Base-by-base conservation (phyloP, 768 basidiomycete genomes). In the Tubosaeta sp. region DNA sequence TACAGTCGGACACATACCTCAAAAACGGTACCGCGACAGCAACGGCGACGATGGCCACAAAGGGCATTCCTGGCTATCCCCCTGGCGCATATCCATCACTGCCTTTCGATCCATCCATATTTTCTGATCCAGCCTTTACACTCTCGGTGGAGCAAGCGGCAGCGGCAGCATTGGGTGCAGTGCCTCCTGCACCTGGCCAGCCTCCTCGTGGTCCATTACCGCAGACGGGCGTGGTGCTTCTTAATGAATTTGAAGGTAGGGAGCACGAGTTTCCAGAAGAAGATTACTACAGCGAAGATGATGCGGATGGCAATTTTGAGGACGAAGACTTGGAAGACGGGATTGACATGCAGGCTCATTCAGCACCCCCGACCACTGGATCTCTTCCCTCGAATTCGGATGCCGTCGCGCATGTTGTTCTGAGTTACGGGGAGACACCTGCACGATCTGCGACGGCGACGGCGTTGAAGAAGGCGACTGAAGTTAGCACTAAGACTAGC, bases 71-170 rank as follows among this genome's bases (percentile, higher is more conserved):
- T 24, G 70, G 73, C 44, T 72, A 71, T 63, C 71, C 74, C 9
- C 69, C 75, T 10, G 75, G 73, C 22, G 63, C 73, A 58, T 72
- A 69, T 57, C 71, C 72, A 31, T 59, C 71, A 3, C 59, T 76
- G 35, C 77, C 77, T 14, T 76, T 80, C 57, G 79, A 80, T 59
- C 72, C 78, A 24, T 69, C 77, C 35, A 73, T 81, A 57, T 77
- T 81, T 59, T 73, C 75, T 24, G 79, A 81, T 64, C 76, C 80
- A 9, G 75, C 75, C 44, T 78, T 81, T 59, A 72, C 69, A 10
- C 66, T 74, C 4, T 77, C 78, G 44, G 74, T 80, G 60, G 78
- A 79, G 50, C 75, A 79, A 57, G 74, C 73, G 6, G 70, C 71
- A 19, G 73, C 70, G 18, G 69, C 69, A 44, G 70, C 67, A 30